Evolutionary conservation across 148 eudicot species (phyloP), one percentile per base, ranked within the genome.

Genomic region (Hydrangea macrophylla): DNA sequence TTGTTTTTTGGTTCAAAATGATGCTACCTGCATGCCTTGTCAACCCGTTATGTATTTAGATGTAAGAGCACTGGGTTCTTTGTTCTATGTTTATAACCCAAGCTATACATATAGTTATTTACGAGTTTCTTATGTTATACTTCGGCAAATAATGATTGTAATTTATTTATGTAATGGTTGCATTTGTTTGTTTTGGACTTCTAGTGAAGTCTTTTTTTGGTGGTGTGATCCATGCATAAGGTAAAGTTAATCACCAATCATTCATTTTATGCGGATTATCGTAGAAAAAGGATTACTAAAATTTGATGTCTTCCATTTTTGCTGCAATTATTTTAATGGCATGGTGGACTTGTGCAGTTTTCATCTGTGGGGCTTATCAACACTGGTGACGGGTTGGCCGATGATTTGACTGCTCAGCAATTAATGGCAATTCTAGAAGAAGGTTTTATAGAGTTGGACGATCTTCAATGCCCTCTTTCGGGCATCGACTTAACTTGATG

Each of bases 381-480:
- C 70, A 62, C 44, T 33, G 59, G 39, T 44, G 33, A 55, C 20
- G 0, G 57, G 27, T 58, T 77, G 48, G 58, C 36, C 7, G 69
- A 70, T 32, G 23, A 44, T 55, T 51, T 68, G 57, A 39, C 63
- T 66, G 62, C 75, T 40, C 45, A 45, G 45, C 68, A 66, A 39
- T n/a, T n/a, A 56, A 40, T 6, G 58, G 59, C 67, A 51, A 73
- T 73, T 44, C 30, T 67, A 20, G 85, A 82, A 63, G 80, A 76
- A 57, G 85, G 76, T 58, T 82, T 23, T 70, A 59, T 82, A 56
- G 80, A 79, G 70, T 31, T 82, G 76, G 85, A 82, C 63, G 85
- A 82, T 76, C 78, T 82, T 60, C 35, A 75, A 39, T 73, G 58
- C 60, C 76, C 76, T 2, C 62, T 73, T 61, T 37, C 53, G 12